phyloP scores from a whole-genome alignment of 768 basidiomycete species.

The Boletellus emodensis region DNA sequence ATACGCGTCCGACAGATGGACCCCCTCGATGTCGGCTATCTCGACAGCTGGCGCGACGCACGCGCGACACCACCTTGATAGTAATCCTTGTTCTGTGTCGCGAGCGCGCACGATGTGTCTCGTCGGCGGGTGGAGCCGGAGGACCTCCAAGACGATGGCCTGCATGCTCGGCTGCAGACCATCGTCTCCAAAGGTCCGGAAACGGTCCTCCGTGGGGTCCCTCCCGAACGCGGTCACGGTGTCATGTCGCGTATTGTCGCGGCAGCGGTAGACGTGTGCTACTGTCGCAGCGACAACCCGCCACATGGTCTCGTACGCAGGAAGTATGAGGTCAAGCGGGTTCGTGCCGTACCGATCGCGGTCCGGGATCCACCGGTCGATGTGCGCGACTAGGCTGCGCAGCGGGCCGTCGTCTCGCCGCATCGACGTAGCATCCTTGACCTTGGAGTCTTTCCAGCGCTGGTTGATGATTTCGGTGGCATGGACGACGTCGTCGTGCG shows the following conservation, averaged over 20 bases:
- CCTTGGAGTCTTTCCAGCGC: slow-evolving; percentile 25
- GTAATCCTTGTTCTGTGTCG: neutral
- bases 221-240: slow-evolving; percentile 25
- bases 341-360: slow-evolving; percentile 16
- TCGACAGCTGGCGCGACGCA: slow-evolving; percentile 11
- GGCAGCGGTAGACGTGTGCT: slow-evolving; percentile 24
- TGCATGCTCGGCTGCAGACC: slow-evolving; percentile 17
- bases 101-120: slow-evolving; percentile 20
- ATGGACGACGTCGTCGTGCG: slow-evolving; percentile 33
- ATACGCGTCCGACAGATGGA: slow-evolving; percentile 18
- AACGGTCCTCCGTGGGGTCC: slow-evolving; percentile 21
- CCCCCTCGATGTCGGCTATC: slow-evolving; percentile 21
- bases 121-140: slow-evolving; percentile 29
- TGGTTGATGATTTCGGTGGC: slow-evolving; percentile 40
- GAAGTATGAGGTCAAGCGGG: slow-evolving; percentile 54
- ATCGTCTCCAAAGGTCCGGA: slow-evolving; percentile 13
- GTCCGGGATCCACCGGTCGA: slow-evolving; percentile 35
- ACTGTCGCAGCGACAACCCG: slow-evolving; percentile 52
- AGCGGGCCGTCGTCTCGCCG: slow-evolving; percentile 26
- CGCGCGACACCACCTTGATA: slow-evolving; percentile 13
- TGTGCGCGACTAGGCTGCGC: slow-evolving; percentile 27
- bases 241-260: slow-evolving; percentile 17
- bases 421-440: slow-evolving; percentile 7
- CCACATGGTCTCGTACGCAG: slow-evolving; percentile 63
- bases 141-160: slow-evolving; percentile 25